Evolutionary conservation across 208 protist genomes (phyloP).

Genomic region (Trypanosoma cruzi): DNA sequence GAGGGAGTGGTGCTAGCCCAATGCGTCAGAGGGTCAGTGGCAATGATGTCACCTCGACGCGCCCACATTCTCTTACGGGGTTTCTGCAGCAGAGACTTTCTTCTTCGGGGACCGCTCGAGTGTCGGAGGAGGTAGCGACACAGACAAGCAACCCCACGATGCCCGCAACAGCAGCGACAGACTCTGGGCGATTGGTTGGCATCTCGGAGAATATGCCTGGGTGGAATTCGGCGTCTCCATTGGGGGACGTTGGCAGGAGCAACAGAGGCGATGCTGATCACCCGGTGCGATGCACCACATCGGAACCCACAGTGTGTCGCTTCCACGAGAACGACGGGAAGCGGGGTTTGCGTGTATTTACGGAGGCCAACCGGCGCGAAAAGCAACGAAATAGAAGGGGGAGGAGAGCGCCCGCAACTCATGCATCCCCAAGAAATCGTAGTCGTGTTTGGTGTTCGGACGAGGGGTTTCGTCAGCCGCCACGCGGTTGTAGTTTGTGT

Average conservation of each 20-base stretch:
- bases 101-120: neutral
- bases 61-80: conserved; percentile 5
- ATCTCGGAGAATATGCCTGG: neutral
- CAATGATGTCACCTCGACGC: neutral
- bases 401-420: neutral
- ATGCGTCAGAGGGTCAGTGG: neutral
- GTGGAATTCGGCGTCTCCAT: neutral
- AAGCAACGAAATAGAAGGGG: neutral
- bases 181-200: neutral
- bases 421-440: neutral
- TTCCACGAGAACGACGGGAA: neutral
- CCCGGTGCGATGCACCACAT: neutral
- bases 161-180: neutral
- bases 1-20: neutral
- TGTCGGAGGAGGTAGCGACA: neutral
- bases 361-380: neutral
- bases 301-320: neutral
- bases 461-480: neutral
- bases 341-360: neutral
- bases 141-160: neutral
- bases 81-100: conserved; percentile 15
- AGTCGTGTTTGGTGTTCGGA: neutral
- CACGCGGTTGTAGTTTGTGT: conserved; percentile 5
- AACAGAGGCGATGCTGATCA: neutral
- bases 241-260: neutral